These are phyloP conservation scores for Penicillium cataractarum DNA, from an alignment of 495 filamentous ascomycete species.

Conservation along the genomic window DNA sequence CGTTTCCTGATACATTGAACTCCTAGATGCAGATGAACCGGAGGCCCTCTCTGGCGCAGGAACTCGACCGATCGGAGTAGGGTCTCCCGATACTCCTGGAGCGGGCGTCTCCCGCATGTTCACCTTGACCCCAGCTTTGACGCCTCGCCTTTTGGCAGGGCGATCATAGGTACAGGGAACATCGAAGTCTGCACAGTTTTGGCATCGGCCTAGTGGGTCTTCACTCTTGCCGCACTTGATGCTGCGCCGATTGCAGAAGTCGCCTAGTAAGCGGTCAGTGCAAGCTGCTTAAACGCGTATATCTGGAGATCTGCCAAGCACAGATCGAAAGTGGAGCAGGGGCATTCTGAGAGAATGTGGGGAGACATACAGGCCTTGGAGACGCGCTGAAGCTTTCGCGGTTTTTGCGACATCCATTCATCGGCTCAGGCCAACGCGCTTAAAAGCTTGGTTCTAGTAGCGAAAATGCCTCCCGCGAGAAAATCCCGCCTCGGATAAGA, in stretches of 20 bases:
- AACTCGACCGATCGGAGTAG: slow-evolving; percentile 1
- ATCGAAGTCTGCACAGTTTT: slow-evolving; percentile 63
- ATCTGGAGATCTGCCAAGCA: slow-evolving; percentile 8
- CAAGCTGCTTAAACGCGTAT: slow-evolving; percentile 1
- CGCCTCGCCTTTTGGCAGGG: slow-evolving; percentile 69
- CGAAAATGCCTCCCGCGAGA: slow-evolving; percentile 5
- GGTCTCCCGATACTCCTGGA: slow-evolving; percentile 8
- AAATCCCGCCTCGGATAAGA: slow-evolving; percentile 10
- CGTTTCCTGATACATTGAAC: slow-evolving; percentile 23
- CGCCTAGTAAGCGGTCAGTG: slow-evolving; percentile 25
- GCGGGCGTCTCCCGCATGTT: slow-evolving; percentile 17
- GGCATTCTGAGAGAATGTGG: not conserved
- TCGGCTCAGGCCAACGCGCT: slow-evolving; percentile 17
- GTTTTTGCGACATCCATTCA: slow-evolving; percentile 38
- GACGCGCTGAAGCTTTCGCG: slow-evolving; percentile 38
- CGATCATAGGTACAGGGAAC: slow-evolving; percentile 76
- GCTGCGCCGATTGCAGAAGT: slow-evolving; percentile 40
- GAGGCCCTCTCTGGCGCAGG: slow-evolving; percentile 19
- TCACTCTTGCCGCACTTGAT: slow-evolving; percentile 33
- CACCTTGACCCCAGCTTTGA: slow-evolving; percentile 30
- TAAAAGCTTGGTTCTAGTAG: not conserved
- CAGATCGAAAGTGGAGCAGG: slow-evolving; percentile 22
- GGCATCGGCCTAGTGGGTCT: slow-evolving; percentile 31
- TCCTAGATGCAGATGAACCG: slow-evolving; percentile 26
- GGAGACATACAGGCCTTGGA: slow-evolving; percentile 35